Conservation (phyloP, 2,329 filamentous ascomycete species). For the Arthrobotrys pseudoclavata region DNA sequence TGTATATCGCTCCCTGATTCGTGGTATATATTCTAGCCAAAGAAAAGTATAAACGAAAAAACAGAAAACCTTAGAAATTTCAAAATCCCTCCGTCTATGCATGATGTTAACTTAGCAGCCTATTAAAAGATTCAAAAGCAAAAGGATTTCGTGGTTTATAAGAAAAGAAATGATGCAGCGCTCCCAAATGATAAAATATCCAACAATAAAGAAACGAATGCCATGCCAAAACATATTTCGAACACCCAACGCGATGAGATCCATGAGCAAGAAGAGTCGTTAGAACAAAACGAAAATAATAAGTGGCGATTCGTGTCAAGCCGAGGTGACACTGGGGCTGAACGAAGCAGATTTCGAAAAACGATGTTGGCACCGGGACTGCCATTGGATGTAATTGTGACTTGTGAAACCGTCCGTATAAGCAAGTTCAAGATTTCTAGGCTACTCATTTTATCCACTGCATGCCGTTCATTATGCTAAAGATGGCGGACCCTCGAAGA, state of each 20-base stretch:
- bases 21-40: slow-evolving; percentile 60
- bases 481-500: slow-evolving; percentile 61
- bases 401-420: slow-evolving; percentile 37
- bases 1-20: slow-evolving; percentile 55
- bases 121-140: slow-evolving; percentile 34
- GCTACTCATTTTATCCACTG: slow-evolving; percentile 62
- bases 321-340: slow-evolving; percentile 28
- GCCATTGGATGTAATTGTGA: slow-evolving; percentile 18
- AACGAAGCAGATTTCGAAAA: slow-evolving; percentile 4
- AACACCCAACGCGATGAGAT: slow-evolving; percentile 59
- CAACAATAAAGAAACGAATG: slow-evolving; percentile 48
- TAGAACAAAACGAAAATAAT: slow-evolving; percentile 37
- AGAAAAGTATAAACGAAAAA: slow-evolving; percentile 39
- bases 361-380: slow-evolving; percentile 26
- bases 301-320: slow-evolving; percentile 20
- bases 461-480: slow-evolving; percentile 62
- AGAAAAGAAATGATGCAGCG: slow-evolving; percentile 48
- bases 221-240: slow-evolving; percentile 48
- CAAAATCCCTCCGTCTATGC: slow-evolving; percentile 59
- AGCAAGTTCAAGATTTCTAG: slow-evolving; percentile 12
- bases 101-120: slow-evolving; percentile 50
- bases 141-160: slow-evolving; percentile 36
- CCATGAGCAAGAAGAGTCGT: slow-evolving; percentile 58
- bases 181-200: slow-evolving; percentile 58
- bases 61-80: slow-evolving; percentile 31